phyloP scores from a whole-genome alignment of 2,329 filamentous ascomycete genomes.

The Daldinia sp. region DNA sequence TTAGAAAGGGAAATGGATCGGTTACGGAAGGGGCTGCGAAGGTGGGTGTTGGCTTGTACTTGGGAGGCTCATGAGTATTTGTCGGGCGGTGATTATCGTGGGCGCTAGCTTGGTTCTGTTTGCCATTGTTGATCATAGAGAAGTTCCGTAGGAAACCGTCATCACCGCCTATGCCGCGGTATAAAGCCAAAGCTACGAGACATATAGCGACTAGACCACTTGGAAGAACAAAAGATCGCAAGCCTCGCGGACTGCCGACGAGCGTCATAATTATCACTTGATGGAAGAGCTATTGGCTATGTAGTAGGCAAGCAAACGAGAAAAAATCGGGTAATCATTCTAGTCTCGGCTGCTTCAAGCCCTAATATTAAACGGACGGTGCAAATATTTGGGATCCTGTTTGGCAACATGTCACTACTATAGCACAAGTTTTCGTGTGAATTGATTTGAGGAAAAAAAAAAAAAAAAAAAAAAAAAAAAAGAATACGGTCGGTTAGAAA shows the following conservation, averaged over 20 bases:
- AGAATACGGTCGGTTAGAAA: neutral
- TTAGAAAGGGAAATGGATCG: constrained; percentile 42
- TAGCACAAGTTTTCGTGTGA: neutral
- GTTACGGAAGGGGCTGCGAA: constrained; percentile 33
- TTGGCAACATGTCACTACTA: neutral
- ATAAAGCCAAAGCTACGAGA: constrained; percentile 33
- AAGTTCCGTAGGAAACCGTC: constrained; percentile 37
- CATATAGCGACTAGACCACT: constrained; percentile 33
- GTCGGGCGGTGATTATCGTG: constrained; percentile 28
- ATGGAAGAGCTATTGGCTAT: constrained; percentile 17
- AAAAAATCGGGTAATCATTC: constrained; percentile 15
- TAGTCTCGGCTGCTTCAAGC: constrained; percentile 9
- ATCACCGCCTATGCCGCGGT: constrained; percentile 28
- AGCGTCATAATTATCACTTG: constrained; percentile 21
- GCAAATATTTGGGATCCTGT: neutral
- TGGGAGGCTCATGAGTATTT: constrained; percentile 41
- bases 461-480: neutral
- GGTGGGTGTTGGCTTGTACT: constrained; percentile 43
- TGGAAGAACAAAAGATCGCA: constrained; percentile 34
- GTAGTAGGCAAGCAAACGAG: neutral
- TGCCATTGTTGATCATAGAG: constrained; percentile 34
- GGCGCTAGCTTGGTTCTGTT: constrained; percentile 10
- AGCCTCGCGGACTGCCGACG: constrained; percentile 27
- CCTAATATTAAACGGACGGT: neutral
- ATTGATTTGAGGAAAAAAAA: neutral